Evolutionary conservation across 805 yeast species (phyloP).

Genomic region (Wickerhamiella kurtzmanii): DNA sequence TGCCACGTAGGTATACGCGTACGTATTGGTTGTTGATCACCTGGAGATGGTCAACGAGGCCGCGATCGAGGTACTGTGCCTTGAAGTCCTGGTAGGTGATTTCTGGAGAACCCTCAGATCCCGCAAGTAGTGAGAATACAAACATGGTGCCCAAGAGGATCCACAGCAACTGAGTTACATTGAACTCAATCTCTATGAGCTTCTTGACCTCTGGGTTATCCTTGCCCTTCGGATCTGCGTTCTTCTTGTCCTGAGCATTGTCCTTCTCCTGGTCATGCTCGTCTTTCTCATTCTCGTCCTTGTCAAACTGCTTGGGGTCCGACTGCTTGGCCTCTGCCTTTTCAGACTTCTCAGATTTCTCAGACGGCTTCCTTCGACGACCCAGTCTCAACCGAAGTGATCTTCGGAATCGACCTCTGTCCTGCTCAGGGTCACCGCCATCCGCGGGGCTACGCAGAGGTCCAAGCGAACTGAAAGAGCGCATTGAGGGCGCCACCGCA

Average conservation of each 20-base stretch:
- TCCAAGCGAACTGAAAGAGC: neutral
- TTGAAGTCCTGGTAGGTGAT: slow-evolving; percentile 74
- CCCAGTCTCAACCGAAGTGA: neutral
- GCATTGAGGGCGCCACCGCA: neutral
- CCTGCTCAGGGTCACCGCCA: neutral
- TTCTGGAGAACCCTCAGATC: slow-evolving; percentile 20
- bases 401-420: neutral
- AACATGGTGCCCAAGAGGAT: slow-evolving; percentile 14
- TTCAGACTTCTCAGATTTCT: slow-evolving; percentile 1
- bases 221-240: neutral
- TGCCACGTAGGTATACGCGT: slow-evolving; percentile 20
- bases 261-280: neutral
- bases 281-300: neutral
- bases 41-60: slow-evolving; percentile 57
- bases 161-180: slow-evolving; percentile 18
- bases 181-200: slow-evolving; percentile 18
- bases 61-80: slow-evolving; percentile 60
- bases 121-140: slow-evolving; percentile 15
- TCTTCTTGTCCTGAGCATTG: neutral
- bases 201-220: slow-evolving; percentile 2
- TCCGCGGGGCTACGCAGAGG: neutral
- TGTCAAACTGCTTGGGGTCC: neutral
- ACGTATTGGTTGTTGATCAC: slow-evolving; percentile 66
- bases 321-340: neutral
- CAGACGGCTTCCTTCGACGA: neutral